Base-by-base conservation (phyloP, 1,284 basidiomycete genomes). In the Termitomyces sp. region DNA sequence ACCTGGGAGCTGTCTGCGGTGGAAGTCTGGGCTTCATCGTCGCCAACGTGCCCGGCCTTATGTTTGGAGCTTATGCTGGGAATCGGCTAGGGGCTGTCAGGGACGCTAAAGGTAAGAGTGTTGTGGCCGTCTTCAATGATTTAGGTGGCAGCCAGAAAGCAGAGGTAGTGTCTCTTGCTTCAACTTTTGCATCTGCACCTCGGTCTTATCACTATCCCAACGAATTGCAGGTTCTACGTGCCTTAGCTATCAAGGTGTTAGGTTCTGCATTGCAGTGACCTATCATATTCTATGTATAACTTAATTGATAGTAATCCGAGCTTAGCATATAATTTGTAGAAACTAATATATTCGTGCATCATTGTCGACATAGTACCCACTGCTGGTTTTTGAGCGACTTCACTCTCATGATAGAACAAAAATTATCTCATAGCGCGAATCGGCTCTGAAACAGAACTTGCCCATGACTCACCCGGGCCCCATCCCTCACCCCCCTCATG, bases 101-200 rank as follows among this genome's bases (percentile, higher is more conserved):
- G 49, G 93, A 97, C 63, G 93, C 93, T 1, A 96, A 96, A 72
- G 93, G 88, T 14, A 93, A 91, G 76, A 87, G 86, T 57, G 93
- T 97, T 19, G 91, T 90, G 9, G 78, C 87, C 16, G 96, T 98
- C n/a, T 99, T 99, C 68, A 73, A 78, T 44, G 78, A 87, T 26
- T 77, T 97, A 11, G 86, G 84, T 14, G 80, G 83, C 2, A 75
- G 75, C 48, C 90, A 96, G 76, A 94, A 92, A 66, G 92, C 94
- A 34, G 88, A 94, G 81, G 92, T 91, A 60, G 52, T 33, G 38
- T 34, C 37, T 18, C 46, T 16, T 49, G n/a, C 45, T 35, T 39
- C 26, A n/a, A 16, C 33, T 10, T 50, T 21, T 41, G 46, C 53
- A 18, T 54, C 55, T 49, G 55, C 61, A 64, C 24, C 58, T 60